phyloP scores from a whole-genome alignment of 1,284 basidiomycete species.

The Vanrija sp. region DNA sequence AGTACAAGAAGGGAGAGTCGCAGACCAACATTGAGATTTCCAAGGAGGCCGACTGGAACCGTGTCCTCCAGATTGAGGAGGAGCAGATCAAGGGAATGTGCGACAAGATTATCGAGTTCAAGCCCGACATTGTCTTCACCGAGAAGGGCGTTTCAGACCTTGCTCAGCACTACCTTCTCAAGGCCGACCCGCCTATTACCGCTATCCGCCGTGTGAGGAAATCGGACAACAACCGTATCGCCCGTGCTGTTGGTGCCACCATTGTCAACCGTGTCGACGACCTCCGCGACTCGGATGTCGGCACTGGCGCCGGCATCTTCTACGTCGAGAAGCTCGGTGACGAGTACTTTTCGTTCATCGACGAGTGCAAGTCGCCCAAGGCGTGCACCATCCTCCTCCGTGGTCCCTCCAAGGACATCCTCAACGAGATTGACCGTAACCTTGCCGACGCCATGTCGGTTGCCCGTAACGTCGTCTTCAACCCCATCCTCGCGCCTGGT shows the following conservation, averaged over 20 bases:
- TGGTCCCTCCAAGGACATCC: constrained; percentile 94
- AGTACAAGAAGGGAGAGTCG: constrained; percentile 98
- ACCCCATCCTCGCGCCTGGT: constrained; percentile 85
- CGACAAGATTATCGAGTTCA: constrained; percentile 83
- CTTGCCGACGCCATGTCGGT: constrained; percentile 97
- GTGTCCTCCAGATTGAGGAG: constrained; percentile 92
- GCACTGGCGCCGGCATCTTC: constrained; percentile 90
- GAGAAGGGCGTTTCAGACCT: constrained; percentile 99
- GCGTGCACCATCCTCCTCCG: constrained; percentile 98
- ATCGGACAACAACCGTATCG: constrained; percentile 98
- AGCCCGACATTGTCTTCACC: constrained; percentile 91
- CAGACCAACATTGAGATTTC: constrained; percentile 99
- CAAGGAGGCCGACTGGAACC: constrained; percentile 89
- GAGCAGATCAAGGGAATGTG: constrained; percentile 92
- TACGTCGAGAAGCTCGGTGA: constrained; percentile 96
- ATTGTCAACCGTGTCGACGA: constrained; percentile 98
- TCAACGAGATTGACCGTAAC: constrained; percentile 97
- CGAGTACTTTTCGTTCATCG: constrained; percentile 98
- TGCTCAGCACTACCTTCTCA: constrained; percentile 87
- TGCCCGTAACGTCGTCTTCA: constrained; percentile 94
- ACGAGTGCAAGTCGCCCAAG: constrained; percentile 86
- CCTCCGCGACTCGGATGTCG: constrained; percentile 84
- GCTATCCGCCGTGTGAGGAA: constrained; percentile 93
- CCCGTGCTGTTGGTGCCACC: constrained; percentile 89
- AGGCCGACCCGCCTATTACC: constrained; percentile 70